Evolutionary conservation across 2,329 filamentous ascomycete genomes (phyloP).

Genomic region (Calycina herbarum): DNA sequence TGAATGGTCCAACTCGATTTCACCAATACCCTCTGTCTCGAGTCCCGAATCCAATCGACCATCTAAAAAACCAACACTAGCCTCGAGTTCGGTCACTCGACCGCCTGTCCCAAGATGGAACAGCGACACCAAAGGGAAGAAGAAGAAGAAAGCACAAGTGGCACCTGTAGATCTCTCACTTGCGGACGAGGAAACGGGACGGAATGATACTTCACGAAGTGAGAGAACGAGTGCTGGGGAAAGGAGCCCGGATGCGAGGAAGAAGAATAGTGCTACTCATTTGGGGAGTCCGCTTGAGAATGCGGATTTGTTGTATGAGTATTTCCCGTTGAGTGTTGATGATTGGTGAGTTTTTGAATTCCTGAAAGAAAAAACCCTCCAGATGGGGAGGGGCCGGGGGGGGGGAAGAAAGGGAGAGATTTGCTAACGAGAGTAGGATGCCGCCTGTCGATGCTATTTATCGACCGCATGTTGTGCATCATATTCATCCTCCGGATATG

Average conservation of each 20-base stretch:
- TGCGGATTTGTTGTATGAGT: slow-evolving; percentile 86
- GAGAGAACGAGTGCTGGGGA: slow-evolving; percentile 36
- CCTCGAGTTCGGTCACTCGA: slow-evolving; percentile 15
- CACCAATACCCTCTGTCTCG: slow-evolving; percentile 15
- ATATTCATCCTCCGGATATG: slow-evolving; percentile 68
- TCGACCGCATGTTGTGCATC: slow-evolving; percentile 89
- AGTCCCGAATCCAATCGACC: slow-evolving; percentile 22
- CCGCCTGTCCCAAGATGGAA: slow-evolving; percentile 39
- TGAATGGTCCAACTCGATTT: slow-evolving; percentile 28
- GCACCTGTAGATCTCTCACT: slow-evolving; percentile 36
- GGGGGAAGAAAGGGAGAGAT: not conserved
- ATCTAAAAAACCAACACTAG: slow-evolving; percentile 27
- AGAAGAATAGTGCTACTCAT: slow-evolving; percentile 39
- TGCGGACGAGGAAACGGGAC: slow-evolving; percentile 32
- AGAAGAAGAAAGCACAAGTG: slow-evolving; percentile 13
- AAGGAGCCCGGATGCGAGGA: slow-evolving; percentile 36
- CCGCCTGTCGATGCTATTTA: slow-evolving; percentile 88
- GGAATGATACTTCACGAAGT: slow-evolving; percentile 10
- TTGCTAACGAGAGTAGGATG: slow-evolving; percentile 55
- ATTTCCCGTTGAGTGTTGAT: slow-evolving; percentile 87
- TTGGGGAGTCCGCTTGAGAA: slow-evolving; percentile 68
- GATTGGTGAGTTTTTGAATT: slow-evolving; percentile 76
- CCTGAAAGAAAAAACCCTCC: no score
- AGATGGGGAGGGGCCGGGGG: no score
- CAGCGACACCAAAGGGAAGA: slow-evolving; percentile 21